Evolutionary conservation across 805 yeast genomes (phyloP), one percentile per base, ranked within the genome.

Genomic region (Wickerhamiella qilinensis): DNA sequence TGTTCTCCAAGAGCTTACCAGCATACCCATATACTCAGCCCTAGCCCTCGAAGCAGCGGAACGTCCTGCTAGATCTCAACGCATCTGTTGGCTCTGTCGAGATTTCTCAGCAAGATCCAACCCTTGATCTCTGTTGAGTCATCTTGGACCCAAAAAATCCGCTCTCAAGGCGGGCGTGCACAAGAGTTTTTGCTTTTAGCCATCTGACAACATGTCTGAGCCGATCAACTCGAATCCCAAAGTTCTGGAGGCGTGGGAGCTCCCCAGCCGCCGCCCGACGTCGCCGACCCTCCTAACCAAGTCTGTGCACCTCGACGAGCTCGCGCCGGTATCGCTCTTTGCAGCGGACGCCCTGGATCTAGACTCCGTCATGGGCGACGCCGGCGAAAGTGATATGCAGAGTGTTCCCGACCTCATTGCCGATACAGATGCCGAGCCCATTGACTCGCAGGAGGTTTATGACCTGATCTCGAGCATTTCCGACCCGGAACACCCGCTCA

Each of bases 401-500:
- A 21, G 17, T 8, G 17, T n/a, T 5, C 20, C 33, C 19, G 21
- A 30, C 14, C 11, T 17, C 7, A 17, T n/a, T 17, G 20, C 15
- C 17, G 56, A 48, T 12, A 50, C 43, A 6, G 58, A 48, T 11
- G 46, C 44, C 16, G 91, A 83, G 29, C 71, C 70, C 7, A 73
- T 88, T 29, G 98, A 88, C 54, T 58, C 85, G 2, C 96, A 88
- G 54, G 98, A 88, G 54, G 75, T 88, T 4, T 85, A 73, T 49
- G 94, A 86, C 54, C 62, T 88, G 35, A 82, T 83, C 2, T 74
- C 95, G 4, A 71, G 77, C 22, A 83, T 85, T 11, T 79, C 93
- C 0, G 99, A 91, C 55, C 99, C 99, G 1, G 99, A 91, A 53
- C 99, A 91, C 56, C 99, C 99, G 1, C 64, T 91, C 32, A 79